Conservation (phyloP, 805 yeast genomes). For the Metschnikowia lachancei region DNA sequence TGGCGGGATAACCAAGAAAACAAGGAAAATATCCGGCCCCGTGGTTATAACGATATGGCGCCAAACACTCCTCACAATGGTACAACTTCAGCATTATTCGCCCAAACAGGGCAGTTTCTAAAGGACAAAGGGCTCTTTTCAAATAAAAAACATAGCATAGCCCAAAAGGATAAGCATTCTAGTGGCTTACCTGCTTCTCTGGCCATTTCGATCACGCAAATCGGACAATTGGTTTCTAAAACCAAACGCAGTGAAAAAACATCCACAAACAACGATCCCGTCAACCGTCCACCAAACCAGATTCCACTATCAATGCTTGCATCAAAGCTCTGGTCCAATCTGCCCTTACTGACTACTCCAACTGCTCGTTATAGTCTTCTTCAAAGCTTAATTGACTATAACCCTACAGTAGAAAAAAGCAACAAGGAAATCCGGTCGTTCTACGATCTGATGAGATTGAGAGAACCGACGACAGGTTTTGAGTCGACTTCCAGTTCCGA, state of each 20-base stretch:
- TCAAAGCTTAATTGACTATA: slow-evolving; percentile 6
- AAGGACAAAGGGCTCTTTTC: not conserved
- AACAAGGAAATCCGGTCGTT: slow-evolving; percentile 6
- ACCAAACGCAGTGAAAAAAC: too few relatives aligned
- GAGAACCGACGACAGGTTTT: too few relatives aligned
- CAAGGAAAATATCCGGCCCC: not conserved
- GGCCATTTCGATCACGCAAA: not conserved
- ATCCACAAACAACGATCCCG: too few relatives aligned
- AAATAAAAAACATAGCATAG: not conserved
- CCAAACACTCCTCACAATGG: too few relatives aligned
- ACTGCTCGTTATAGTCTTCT: slow-evolving; percentile 5
- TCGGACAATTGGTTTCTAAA: not conserved
- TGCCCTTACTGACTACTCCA: not conserved
- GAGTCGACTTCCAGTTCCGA: not conserved
- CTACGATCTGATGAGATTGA: slow-evolving; percentile 3
- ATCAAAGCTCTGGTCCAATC: not conserved
- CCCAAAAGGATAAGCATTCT: not conserved
- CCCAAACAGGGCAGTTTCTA: not conserved
- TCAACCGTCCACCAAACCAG: not conserved
- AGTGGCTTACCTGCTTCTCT: not conserved
- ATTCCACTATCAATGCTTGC: not conserved
- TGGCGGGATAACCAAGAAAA: not conserved
- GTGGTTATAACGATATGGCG: not conserved
- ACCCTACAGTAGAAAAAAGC: slow-evolving; percentile 8
- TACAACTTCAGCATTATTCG: too few relatives aligned